Conservation (phyloP, 768 basidiomycete species). For the Imleria badia region DNA sequence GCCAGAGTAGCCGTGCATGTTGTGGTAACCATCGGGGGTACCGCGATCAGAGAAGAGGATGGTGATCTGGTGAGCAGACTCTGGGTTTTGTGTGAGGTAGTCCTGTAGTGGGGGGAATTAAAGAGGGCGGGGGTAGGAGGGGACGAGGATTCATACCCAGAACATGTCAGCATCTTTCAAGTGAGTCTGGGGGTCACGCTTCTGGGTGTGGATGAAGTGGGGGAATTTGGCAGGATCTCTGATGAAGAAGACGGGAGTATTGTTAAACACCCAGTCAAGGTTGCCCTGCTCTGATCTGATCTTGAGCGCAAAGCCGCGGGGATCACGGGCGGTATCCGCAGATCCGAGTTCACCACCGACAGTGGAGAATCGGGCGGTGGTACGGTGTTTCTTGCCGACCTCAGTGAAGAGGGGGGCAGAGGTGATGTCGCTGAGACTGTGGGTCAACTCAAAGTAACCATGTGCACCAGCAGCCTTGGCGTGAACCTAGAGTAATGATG, state of each 20-base stretch:
- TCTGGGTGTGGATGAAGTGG: slow-evolving; percentile 93
- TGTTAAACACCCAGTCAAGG: slow-evolving; percentile 91
- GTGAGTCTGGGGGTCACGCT: slow-evolving; percentile 90
- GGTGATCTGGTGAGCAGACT: slow-evolving; percentile 86
- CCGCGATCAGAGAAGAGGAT: slow-evolving; percentile 95
- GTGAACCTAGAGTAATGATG: slow-evolving; percentile 59
- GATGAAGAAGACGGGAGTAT: slow-evolving; percentile 91
- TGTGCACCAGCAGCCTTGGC: slow-evolving; percentile 93
- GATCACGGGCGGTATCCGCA: slow-evolving; percentile 90
- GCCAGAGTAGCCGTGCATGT: slow-evolving; percentile 90
- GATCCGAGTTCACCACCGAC: slow-evolving; percentile 88
- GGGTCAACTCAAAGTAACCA: slow-evolving; percentile 89
- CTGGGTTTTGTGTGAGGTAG: slow-evolving; percentile 84
- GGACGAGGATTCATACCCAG: slow-evolving; percentile 50
- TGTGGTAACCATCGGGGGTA: slow-evolving; percentile 86
- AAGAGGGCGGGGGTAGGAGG: background rate
- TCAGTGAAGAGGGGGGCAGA: slow-evolving; percentile 65
- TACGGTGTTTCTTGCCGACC: slow-evolving; percentile 64
- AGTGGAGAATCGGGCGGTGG: slow-evolving; percentile 90
- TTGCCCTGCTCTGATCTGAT: slow-evolving; percentile 90
- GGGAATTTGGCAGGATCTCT: slow-evolving; percentile 87
- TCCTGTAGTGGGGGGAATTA: slow-evolving; percentile 51
- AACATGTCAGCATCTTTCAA: slow-evolving; percentile 85
- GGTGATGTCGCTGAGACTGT: slow-evolving; percentile 81
- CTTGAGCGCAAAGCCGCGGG: slow-evolving; percentile 90